Evolutionary conservation across 2,329 filamentous ascomycete genomes (phyloP), one percentile per base, ranked within the genome.

Genomic region (Fusarium bactridioides): DNA sequence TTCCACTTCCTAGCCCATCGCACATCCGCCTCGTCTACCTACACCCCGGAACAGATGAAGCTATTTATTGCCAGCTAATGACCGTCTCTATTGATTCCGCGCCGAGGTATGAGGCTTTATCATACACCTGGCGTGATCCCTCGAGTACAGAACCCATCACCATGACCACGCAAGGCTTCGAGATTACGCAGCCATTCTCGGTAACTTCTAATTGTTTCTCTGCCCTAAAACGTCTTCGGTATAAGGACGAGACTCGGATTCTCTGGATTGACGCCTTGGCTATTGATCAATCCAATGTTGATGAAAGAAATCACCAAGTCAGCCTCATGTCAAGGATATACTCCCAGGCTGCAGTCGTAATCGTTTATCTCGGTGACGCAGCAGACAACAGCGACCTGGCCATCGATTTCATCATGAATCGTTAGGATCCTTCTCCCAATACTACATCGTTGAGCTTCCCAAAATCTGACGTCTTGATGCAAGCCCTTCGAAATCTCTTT

Each of bases 211-310:
- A 61, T 1, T 61, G 40, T 21, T 44, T 38, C 1, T 38, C 37
- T 1, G 50, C 50, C 12, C 4, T 61, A 1, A 44, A 40, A 21
- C 59, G 33, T 1, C 50, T 61, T 10, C 59, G 40, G 1, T 38
- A 45, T 10, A 9, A 31, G 18, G 25, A 45, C 1, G 33, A 5
- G 10, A 10, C 25, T 4, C 21, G 50, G 7, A 21, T 61, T n/a
- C 50, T 61, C 1, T 61, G 59, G 50, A 56, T 61, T 7, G 50
- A 61, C 31, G 59, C 59, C 7, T 25, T 61, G 8, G 50, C 50
- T 11, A 61, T 56, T 3, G 25, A 61, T 12, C 59, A 61, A 3
- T 45, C 59, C 0, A 12, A 56, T 15, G 2, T 31, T 0, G 15
- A 29, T 1, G 59, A 61, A 10, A 56, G 50, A 2, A 56, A 61